Evolutionary conservation across 768 basidiomycete species (phyloP), one percentile per base, ranked within the genome.

Genomic region (Serpula lacrymans): DNA sequence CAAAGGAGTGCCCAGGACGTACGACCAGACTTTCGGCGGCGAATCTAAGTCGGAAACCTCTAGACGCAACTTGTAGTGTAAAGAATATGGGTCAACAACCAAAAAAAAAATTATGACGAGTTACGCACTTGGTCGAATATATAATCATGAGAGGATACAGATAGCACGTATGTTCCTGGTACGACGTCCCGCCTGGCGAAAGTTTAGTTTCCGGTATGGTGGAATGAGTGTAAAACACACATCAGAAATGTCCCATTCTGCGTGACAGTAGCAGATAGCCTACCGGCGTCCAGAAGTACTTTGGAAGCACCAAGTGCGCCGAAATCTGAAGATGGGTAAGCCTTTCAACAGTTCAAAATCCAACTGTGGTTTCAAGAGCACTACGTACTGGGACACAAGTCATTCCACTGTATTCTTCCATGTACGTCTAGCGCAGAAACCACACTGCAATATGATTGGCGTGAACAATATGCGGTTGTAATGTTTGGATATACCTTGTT

Each of bases 351-450:
- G 23, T 13, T 32, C 42, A 37, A 47, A 25, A 29, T 23, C n/a
- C 33, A 16, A 26, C 50, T 55, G 38, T 11, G 18, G 26, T 3
- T 39, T 27, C 23, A 43, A 17, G 22, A 27, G 28, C 21, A 46
- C 59, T 49, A n/a, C n/a, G n/a, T 39, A 87, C 87, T 67, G 30
- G 71, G 66, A 65, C 85, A 88, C 6, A 79, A 47, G n/a, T 77
- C 75, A 58, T 84, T 88, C 83, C 84, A 88, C 33, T 73, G 67
- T 9, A 90, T 62, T 35, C 68, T 71, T 48, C 88, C 88, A 3
- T 61, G 51, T 34, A 90, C 50, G 53, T 87, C 81, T 6, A 78
- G 47, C 9, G 78, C 78, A 34, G 63, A 56, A 34, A 58, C 51
- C 37, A 39, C 30, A 30, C 58, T 48, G 21, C 30, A 50, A 41